Base-by-base conservation (phyloP, 106 monocot genomes). In the Iris macrosiphon region DNA sequence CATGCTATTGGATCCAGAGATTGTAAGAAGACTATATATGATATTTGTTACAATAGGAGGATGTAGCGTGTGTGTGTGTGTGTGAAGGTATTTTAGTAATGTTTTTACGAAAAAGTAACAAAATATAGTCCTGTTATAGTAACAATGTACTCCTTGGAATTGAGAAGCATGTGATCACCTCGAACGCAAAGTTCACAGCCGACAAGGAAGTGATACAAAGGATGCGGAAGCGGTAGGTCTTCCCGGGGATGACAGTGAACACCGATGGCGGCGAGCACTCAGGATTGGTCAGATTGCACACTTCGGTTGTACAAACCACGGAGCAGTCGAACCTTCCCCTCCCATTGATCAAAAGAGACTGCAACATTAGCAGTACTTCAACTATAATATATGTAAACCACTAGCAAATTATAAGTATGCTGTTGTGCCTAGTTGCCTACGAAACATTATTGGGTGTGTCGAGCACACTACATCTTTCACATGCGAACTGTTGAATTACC, bases 121-220 rank as follows among this genome's bases (percentile, higher is more conserved):
- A n/a, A n/a, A n/a, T n/a, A n/a, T n/a, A n/a, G n/a, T n/a, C n/a
- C n/a, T n/a, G n/a, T n/a, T n/a, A n/a, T n/a, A n/a, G n/a, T n/a
- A n/a, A n/a, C n/a, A n/a, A n/a, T n/a, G n/a, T n/a, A n/a, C n/a
- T n/a, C n/a, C n/a, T n/a, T n/a, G n/a, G n/a, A n/a, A n/a, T n/a
- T n/a, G n/a, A n/a, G n/a, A n/a, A n/a, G n/a, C n/a, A n/a, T n/a
- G n/a, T n/a, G n/a, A 15, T 59, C 49, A 84, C 86, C 87, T 88
- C 88, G 1, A 87, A 75, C 61, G 88, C 80, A n/a, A 93, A 84
- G 31, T 83, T 93, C 13, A 87, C 57, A 1, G 87, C 88, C 0
- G 88, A 93, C 4, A 93, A 65, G 1, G 92, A 87, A 22, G 92
- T 59, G 10, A 93, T 14, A 63, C 87, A 87, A 2, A 40, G 61